These are phyloP conservation scores for Colletotrichum cordylinicola DNA, from an alignment of 2,329 filamentous ascomycete genomes.

Conservation along the genomic window DNA sequence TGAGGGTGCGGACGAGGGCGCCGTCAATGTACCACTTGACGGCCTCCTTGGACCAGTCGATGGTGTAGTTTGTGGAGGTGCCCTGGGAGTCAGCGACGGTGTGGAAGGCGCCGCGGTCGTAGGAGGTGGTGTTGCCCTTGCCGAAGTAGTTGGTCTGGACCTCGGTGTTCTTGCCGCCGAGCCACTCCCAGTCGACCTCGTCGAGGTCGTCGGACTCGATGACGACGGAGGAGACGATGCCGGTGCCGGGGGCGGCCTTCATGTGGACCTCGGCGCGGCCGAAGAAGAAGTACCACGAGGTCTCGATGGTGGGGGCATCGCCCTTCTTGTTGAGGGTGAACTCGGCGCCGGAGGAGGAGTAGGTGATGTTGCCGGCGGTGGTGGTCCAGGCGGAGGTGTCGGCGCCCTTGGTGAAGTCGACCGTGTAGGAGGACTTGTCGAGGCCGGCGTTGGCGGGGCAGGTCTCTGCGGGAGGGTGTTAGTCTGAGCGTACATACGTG, in stretches of 20 bases:
- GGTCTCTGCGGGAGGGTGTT: conserved; percentile 28
- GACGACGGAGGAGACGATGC: conserved; percentile 79
- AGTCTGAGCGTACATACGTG: not conserved
- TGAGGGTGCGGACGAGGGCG: conserved; percentile 53
- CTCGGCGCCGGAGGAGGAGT: conserved; percentile 33
- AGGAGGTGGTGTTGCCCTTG: conserved; percentile 71
- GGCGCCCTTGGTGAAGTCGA: conserved; percentile 69
- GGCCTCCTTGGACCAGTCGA: conserved; percentile 60
- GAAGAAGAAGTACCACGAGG: conserved; percentile 85
- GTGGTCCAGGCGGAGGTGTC: conserved; percentile 47
- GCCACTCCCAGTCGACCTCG: conserved; percentile 87
- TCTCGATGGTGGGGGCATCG: conserved; percentile 67
- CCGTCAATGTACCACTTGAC: conserved; percentile 64
- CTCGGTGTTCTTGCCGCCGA: conserved; percentile 70
- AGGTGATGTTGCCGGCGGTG: conserved; percentile 29
- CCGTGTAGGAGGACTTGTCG: conserved; percentile 55
- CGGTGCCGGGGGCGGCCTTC: conserved; percentile 39
- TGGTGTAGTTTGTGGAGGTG: conserved; percentile 58
- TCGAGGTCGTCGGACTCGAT: conserved; percentile 79
- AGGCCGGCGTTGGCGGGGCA: conserved; percentile 71
- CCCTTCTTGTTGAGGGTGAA: conserved; percentile 62
- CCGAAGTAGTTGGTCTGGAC: conserved; percentile 87
- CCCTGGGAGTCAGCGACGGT: conserved; percentile 43
- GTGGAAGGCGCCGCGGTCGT: conserved; percentile 66
- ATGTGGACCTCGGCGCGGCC: conserved; percentile 74